These are phyloP conservation scores for Hanseniaspora lindneri DNA, from an alignment of 805 yeast genomes.

Conservation along the genomic window DNA sequence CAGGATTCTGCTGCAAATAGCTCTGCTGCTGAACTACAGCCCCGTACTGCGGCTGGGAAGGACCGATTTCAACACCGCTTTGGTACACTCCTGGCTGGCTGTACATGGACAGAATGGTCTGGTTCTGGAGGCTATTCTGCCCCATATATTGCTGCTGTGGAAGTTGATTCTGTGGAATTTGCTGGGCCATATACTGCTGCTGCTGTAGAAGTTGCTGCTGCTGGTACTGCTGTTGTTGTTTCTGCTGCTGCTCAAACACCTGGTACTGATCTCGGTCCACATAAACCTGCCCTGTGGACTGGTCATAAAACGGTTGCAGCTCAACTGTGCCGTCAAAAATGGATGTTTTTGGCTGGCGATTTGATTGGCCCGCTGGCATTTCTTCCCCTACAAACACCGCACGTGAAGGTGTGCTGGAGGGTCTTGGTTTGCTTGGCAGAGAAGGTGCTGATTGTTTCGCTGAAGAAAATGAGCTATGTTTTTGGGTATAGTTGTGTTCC, in stretches of 20 bases:
- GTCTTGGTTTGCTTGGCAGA: slow-evolving; percentile 33
- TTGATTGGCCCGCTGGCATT: slow-evolving; percentile 1
- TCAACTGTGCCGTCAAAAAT: slow-evolving; percentile 32
- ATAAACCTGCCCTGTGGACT: slow-evolving; percentile 56
- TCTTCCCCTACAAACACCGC: slow-evolving; percentile 28
- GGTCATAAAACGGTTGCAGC: slow-evolving; percentile 61
- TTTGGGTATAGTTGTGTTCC: neutral
- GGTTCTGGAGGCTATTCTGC: slow-evolving; percentile 3
- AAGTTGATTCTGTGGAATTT: neutral
- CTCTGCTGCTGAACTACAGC: slow-evolving; percentile 24
- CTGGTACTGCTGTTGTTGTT: slow-evolving; percentile 17
- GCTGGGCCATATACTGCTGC: slow-evolving; percentile 6
- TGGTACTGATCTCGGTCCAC: slow-evolving; percentile 37
- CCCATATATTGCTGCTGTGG: neutral
- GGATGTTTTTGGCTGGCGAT: slow-evolving; percentile 22
- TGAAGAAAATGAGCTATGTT: neutral
- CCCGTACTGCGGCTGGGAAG: slow-evolving; percentile 25
- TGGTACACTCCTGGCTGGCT: slow-evolving; percentile 25
- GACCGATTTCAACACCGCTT: slow-evolving; percentile 25
- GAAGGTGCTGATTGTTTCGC: slow-evolving; percentile 21
- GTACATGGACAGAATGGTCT: slow-evolving; percentile 25
- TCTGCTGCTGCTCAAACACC: slow-evolving; percentile 19
- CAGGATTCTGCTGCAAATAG: slow-evolving; percentile 21
- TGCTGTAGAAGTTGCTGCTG: slow-evolving; percentile 28
- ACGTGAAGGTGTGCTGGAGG: slow-evolving; percentile 26